A percentile compares a stretch with the other conserved stretches of the same genome.
These are phyloP conservation scores for Aspergillus sp. DNA, from an alignment of 2,329 filamentous ascomycete genomes.

Conservation along the genomic window DNA sequence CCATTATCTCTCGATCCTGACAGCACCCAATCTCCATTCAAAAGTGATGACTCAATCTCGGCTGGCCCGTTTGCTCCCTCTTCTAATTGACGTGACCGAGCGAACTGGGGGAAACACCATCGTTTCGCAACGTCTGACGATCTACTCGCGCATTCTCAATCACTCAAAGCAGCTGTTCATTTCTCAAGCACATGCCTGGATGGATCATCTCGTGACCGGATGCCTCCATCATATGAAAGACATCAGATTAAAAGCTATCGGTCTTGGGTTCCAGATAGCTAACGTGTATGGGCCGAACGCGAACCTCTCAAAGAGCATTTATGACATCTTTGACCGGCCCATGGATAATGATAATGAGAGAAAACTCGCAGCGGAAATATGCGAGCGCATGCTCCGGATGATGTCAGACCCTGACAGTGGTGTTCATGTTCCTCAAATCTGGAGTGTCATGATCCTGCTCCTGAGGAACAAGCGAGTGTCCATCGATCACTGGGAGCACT, in stretches of 20 bases:
- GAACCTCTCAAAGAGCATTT: slow-evolving; percentile 63
- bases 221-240: slow-evolving; percentile 78
- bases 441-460: slow-evolving; percentile 78
- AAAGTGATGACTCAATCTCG: slow-evolving; percentile 72
- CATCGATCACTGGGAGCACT: slow-evolving; percentile 67
- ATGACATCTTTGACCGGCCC: slow-evolving; percentile 49
- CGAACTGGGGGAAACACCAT: slow-evolving; percentile 78
- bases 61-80: slow-evolving; percentile 66
- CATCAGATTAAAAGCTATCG: slow-evolving; percentile 70
- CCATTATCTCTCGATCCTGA: slow-evolving; percentile 76
- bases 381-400: slow-evolving; percentile 66
- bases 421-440: slow-evolving; percentile 76
- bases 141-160: slow-evolving; percentile 74
- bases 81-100: slow-evolving; percentile 69
- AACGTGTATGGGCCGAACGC: slow-evolving; percentile 67
- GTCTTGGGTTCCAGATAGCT: slow-evolving; percentile 68
- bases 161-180: slow-evolving; percentile 71
- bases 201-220: slow-evolving; percentile 76
- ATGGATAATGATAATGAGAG: slow-evolving; percentile 48
- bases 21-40: slow-evolving; percentile 72
- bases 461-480: slow-evolving; percentile 61
- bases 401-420: slow-evolving; percentile 58
- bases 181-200: slow-evolving; percentile 68
- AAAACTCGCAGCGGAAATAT: slow-evolving; percentile 68
- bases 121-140: slow-evolving; percentile 69